Evolutionary conservation across 768 basidiomycete genomes (phyloP).

Genomic region (Tulasnella sp.): DNA sequence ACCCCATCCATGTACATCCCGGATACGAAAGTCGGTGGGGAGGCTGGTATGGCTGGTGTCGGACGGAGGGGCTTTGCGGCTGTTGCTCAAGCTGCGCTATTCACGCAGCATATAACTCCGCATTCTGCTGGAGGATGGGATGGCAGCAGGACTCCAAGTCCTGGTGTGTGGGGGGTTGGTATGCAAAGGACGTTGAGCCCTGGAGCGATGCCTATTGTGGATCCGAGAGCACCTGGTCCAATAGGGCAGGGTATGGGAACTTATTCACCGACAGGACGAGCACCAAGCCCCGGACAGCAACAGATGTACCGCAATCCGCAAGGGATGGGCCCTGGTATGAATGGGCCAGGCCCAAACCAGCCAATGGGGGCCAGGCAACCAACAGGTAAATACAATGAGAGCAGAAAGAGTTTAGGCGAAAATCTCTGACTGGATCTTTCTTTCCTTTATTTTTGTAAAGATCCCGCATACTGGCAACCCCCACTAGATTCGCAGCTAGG

Average conservation of each 20-base stretch:
- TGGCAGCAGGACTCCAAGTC: constrained; percentile 24
- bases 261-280: background rate
- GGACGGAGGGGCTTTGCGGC: constrained; percentile 30
- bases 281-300: constrained; percentile 3
- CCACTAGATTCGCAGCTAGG: no score
- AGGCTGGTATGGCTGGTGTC: constrained; percentile 32
- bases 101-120: constrained; percentile 15
- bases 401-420: no score
- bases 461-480: no score
- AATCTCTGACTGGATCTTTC: no score
- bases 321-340: constrained; percentile 1
- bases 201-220: background rate
- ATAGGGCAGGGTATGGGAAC: background rate
- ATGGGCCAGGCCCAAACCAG: no score
- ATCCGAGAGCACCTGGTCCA: background rate
- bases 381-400: no score
- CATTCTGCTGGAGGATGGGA: constrained; percentile 4
- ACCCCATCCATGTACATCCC: constrained; percentile 11
- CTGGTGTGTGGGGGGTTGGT: constrained; percentile 31
- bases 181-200: constrained; percentile 27
- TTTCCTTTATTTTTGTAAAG: no score
- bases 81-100: constrained; percentile 23
- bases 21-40: constrained; percentile 23
- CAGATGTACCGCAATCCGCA: background rate
- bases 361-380: no score